phyloP scores from a whole-genome alignment of 768 basidiomycete species.

The Leccinellum rugosiceps region DNA sequence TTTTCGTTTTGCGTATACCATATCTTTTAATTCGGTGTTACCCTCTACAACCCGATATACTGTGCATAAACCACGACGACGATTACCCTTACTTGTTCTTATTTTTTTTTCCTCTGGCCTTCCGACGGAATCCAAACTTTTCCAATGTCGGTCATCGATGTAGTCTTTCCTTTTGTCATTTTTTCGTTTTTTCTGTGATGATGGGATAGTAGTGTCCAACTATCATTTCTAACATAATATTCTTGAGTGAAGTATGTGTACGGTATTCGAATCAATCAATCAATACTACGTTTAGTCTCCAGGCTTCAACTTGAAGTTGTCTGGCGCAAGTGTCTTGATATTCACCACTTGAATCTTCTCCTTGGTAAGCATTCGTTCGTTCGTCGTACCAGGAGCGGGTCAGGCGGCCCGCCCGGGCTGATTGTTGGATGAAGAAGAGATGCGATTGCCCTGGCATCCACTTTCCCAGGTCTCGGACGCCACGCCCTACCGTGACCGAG shows the following conservation, averaged over 20 bases:
- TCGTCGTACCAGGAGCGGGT: background rate
- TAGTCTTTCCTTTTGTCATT: background rate
- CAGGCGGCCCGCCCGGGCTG: background rate
- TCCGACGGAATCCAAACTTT: background rate
- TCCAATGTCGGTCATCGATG: background rate
- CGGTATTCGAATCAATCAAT: background rate
- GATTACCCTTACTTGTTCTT: background rate
- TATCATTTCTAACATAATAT: conserved; percentile 16
- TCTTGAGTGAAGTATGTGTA: conserved; percentile 5
- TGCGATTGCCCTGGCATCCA: background rate
- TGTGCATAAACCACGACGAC: conserved; percentile 22
- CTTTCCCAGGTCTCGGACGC: too few relatives aligned
- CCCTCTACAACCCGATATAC: conserved; percentile 1
- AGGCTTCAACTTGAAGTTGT: too few relatives aligned
- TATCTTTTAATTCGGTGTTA: conserved; percentile 17
- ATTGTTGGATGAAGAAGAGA: background rate
- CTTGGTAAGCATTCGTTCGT: background rate
- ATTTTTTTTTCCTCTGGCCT: background rate
- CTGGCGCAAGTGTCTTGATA: background rate
- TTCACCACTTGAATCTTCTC: background rate
- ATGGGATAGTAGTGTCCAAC: conserved; percentile 10
- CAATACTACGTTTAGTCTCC: background rate
- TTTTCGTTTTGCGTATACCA: conserved; percentile 19
- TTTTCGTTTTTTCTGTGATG: background rate
- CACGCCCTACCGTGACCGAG: too few relatives aligned